Conservation (phyloP, 805 yeast genomes). For the Groenewaldozyma tartarivorans region DNA sequence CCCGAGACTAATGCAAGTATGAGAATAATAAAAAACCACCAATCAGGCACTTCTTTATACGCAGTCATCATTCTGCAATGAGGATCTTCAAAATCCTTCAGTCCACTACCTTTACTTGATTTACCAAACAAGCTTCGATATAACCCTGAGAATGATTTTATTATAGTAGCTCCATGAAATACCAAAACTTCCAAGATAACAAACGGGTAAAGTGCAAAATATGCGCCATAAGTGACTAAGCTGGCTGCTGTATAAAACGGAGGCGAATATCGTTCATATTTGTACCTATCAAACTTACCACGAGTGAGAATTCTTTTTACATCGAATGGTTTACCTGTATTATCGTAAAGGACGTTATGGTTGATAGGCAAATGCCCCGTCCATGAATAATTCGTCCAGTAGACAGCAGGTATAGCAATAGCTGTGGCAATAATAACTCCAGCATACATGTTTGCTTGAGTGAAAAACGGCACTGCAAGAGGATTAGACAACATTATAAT, state of each 20-base stretch:
- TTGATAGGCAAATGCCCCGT: constrained; percentile 53
- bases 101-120: neutral
- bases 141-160: neutral
- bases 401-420: constrained; percentile 39
- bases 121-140: neutral
- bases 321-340: constrained; percentile 39
- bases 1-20: constrained; percentile 28
- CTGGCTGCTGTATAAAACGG: constrained; percentile 55
- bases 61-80: constrained; percentile 11
- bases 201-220: constrained; percentile 48
- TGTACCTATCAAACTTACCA: constrained; percentile 33
- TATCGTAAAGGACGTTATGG: constrained; percentile 42
- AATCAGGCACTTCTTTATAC: constrained; percentile 61
- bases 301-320: constrained; percentile 35
- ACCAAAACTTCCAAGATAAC: constrained; percentile 33
- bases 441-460: constrained; percentile 32
- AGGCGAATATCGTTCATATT: constrained; percentile 51
- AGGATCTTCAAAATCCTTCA: constrained; percentile 10
- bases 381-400: constrained; percentile 47
- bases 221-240: constrained; percentile 40
- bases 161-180: neutral
- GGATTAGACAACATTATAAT: constrained; percentile 31
- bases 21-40: constrained; percentile 50
- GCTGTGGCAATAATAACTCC: constrained; percentile 8
- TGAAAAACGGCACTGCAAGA: constrained; percentile 47